Conservation (phyloP, 2,329 filamentous ascomycete genomes). For the Talaromyces sp. region DNA sequence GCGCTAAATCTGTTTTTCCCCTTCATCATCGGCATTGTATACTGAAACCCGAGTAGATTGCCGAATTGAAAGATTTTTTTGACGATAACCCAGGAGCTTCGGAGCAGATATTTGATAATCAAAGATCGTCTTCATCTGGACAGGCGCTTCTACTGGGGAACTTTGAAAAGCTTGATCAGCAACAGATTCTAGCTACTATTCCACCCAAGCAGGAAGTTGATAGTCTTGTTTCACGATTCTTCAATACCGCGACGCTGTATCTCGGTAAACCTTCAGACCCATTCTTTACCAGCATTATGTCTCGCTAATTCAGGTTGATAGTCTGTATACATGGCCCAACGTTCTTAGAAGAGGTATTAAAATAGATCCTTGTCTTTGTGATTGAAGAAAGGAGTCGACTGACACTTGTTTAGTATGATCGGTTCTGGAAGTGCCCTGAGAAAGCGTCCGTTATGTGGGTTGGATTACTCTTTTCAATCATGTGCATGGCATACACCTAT, state of each 20-base stretch:
- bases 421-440: conserved; percentile 13
- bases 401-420: conserved; percentile 8
- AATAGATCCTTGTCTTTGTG: no score
- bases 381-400: not conserved
- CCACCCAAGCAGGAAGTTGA: conserved; percentile 12
- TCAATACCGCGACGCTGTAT: conserved; percentile 11
- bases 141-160: conserved; percentile 13
- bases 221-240: conserved; percentile 12
- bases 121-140: not conserved
- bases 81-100: conserved; percentile 1
- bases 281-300: no score
- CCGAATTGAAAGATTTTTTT: conserved; percentile 16
- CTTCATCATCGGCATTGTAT: not conserved
- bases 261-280: not conserved
- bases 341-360: conserved; percentile 9
- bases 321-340: conserved; percentile 13
- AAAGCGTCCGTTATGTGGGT: conserved; percentile 15
- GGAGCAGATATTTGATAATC: not conserved
- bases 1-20: not conserved
- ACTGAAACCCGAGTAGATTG: conserved; percentile 4
- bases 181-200: conserved; percentile 10
- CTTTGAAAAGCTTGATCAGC: not conserved
- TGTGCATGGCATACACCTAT: conserved; percentile 9
- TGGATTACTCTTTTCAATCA: conserved; percentile 10
- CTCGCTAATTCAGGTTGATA: not conserved